Evolutionary conservation across 345 rosid species (phyloP), one percentile per base, ranked within the genome.

Genomic region (Brassica juncea): DNA sequence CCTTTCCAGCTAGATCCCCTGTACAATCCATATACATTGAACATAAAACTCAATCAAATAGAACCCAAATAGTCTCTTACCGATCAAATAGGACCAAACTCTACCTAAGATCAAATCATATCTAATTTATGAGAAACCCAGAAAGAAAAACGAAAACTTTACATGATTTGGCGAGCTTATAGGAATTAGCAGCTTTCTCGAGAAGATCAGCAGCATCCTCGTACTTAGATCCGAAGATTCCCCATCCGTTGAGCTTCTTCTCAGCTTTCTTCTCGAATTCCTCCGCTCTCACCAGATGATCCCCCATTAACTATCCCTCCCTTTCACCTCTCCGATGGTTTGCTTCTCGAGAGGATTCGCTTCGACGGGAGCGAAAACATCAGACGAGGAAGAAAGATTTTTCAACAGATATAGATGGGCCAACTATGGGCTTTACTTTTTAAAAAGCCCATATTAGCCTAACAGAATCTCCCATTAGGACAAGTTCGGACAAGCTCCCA

Each of bases 1-100:
- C 84, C 68, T 89, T 39, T 79, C 91, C 97, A 63, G 97, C 97
- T 77, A 74, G 88, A 78, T 92, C 97, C 97, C 97, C 94, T 92
- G 86, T 71, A 3, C 0, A 23, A 23, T 70, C 83, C 25, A 23
- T 23, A 77, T 54, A 37, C 8, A 49, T 16, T 8, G 2, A 76
- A 15, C 59, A 16, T 54, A 6, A 6, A 55, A 19, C 3, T 55
- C 2, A 54, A 52, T 55, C 19, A 49, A 49, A 49, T 23, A 23
- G 25, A 23, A 23, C 25, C 25, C 25, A 23, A 23, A 47, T 47
- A 6, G 25, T 71, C 57, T 28, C 32, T 58, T 4, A 30, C 68
- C 42, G 61, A 63, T 70, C 42, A 71, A 32, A 32, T 3, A 9
- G n/a, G 19, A 16, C 49, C n/a, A 14, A 60, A 77, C 71, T 39